Conservation (phyloP, 2,329 filamentous ascomycete species). For the Verticillium nubilum region DNA sequence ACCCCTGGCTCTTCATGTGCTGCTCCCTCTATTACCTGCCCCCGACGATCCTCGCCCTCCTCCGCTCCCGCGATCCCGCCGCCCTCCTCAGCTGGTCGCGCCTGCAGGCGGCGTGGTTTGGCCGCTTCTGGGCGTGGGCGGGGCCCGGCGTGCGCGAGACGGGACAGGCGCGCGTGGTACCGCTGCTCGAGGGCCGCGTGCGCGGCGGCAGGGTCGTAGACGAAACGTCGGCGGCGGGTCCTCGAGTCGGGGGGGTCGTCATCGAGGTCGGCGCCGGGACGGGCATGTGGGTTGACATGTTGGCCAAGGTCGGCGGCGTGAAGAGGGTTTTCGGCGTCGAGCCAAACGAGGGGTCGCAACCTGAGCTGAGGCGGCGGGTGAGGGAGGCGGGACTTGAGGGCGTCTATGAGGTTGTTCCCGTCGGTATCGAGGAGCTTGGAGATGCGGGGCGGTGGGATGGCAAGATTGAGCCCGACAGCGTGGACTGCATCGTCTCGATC, state of each 20-base stretch:
- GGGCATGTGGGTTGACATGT: slow-evolving; percentile 56
- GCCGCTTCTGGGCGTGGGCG: slow-evolving; percentile 51
- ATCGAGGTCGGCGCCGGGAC: slow-evolving; percentile 59
- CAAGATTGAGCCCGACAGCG: slow-evolving; percentile 41
- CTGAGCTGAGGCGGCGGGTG: slow-evolving; percentile 39
- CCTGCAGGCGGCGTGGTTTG: slow-evolving; percentile 52
- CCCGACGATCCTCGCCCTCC: slow-evolving; percentile 37
- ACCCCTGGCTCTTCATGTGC: slow-evolving; percentile 49
- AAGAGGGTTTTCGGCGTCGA: slow-evolving; percentile 57
- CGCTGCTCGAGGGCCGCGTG: slow-evolving; percentile 48
- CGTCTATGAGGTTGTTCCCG: slow-evolving; percentile 56
- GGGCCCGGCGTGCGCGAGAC: slow-evolving; percentile 44
- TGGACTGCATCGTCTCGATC: slow-evolving; percentile 56
- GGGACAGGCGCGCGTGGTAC: slow-evolving; percentile 38
- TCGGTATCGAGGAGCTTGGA: slow-evolving; percentile 55
- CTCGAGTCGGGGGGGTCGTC: slow-evolving; percentile 43
- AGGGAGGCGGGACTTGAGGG: slow-evolving; percentile 46
- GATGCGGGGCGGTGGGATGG: slow-evolving; percentile 34
- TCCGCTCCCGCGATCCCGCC: slow-evolving; percentile 24
- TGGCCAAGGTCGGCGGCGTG: slow-evolving; percentile 26
- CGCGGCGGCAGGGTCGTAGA: slow-evolving; percentile 27
- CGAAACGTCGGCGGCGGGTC: slow-evolving; percentile 17
- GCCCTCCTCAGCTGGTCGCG: slow-evolving; percentile 33
- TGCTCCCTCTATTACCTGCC: slow-evolving; percentile 45
- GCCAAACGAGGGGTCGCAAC: slow-evolving; percentile 52